Evolutionary conservation across 2,329 filamentous ascomycete species (phyloP), one percentile per base, ranked within the genome.

Genomic region (Talaromyces sp.): DNA sequence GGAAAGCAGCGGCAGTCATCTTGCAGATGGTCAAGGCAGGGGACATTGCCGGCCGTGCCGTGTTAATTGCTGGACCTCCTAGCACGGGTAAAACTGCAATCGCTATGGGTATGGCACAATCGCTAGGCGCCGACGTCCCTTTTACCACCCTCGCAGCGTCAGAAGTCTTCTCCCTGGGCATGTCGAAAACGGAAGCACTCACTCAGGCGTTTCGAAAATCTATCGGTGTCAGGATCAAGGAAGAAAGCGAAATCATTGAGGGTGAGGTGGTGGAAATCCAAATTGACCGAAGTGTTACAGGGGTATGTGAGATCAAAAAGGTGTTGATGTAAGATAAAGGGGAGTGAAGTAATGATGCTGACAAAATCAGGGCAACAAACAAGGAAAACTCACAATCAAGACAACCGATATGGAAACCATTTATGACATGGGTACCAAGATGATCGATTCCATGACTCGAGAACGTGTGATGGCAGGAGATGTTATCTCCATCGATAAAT

Each of bases 371-470:
- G 90, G 89, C 65, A 95, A 94, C 69, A 99, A 97, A 81, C 93
- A 97, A 81, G 94, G 94, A 69, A 99, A 99, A 77, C 86, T 99
- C 63, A 99, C 94, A 19, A 96, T 99, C 79, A 99, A 99, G 79
- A 99, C 94, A 10, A 97, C 93, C 59, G 94, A 99, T 74, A 99
- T 99, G 94, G 94, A 99, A 77, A 96, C 94, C 11, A 89, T 99
- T 64, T 99, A 97, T 78, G 94, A 99, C 70, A 97, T 99, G 92
- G 94, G 94, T 64, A 93, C 89, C 65, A 97, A 97, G 78, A 97
- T 99, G 94, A 99, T 99, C 65, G 94, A 99, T 72, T 91, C 91
- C 64, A 97, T 99, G 91, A 97, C 92, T 65, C 97, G 97, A 77
- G 94, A 99, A 80, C 93, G 95, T 68, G 91, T 99, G 64, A 96